Evolutionary conservation across 2,329 filamentous ascomycete species (phyloP), one percentile per base, ranked within the genome.

Genomic region (Arthrobotrys musiformis): DNA sequence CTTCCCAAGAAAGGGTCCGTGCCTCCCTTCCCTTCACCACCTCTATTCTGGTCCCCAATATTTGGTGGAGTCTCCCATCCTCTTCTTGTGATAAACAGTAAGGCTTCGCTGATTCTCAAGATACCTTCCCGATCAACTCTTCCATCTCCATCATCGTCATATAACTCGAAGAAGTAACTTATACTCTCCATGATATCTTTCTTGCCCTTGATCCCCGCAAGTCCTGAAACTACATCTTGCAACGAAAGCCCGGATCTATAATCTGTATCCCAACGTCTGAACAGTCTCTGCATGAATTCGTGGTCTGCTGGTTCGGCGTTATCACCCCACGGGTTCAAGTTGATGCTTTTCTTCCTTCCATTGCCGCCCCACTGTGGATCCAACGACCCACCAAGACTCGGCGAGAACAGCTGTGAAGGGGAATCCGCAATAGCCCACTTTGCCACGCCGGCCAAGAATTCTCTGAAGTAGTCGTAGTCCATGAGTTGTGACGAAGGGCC

Each of bases 181-280:
- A 99, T 98, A 73, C 92, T 95, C 30, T 93, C 93, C 94, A 99
- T 97, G 79, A 99, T 97, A 83, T 99, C 95, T 54, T 91, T 90
- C 68, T 92, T 93, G 7, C 95, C 94, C 83, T 97, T 98, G 81
- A 99, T 93, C 13, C 92, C 90, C 1, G 94, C 94, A 52, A 99
- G 86, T 0, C 95, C 95, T 17, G 91, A 91, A 4, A 98, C 95
- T 1, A 99, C 93, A 80, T 98, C 93, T 81, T 97, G 93, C 60
- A 99, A 85, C 17, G 90, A 96, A 79, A 99, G 85, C 0, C 91
- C 90, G n/a, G 90, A 91, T 30, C 88, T 90, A 63, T 89, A 89
- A 78, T 94, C 91, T 4, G 89, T 88, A 82, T 97, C 93, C 95
- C 95, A 99, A 76, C 92, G 91, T 78, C 88, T 88, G 85, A 97